These are phyloP conservation scores for Capronia epimyces DNA, from an alignment of 2,329 filamentous ascomycete species.

Conservation along the genomic window DNA sequence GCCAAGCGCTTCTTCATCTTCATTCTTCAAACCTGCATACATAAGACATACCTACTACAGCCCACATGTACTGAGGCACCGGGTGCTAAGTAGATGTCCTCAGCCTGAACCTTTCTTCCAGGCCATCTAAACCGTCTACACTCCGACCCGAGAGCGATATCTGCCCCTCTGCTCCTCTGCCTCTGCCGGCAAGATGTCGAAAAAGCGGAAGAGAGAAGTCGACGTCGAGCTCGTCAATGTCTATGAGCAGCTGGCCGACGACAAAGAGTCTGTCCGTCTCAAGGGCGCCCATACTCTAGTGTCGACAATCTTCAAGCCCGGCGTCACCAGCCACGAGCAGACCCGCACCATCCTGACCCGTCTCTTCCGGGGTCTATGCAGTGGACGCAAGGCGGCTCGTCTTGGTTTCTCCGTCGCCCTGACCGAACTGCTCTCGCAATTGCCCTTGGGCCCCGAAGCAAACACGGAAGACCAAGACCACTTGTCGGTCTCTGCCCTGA, in stretches of 20 bases:
- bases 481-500: slow-evolving; percentile 36
- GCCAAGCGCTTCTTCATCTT: too few species aligned
- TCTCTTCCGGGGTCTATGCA: slow-evolving; percentile 82
- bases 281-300: slow-evolving; percentile 43
- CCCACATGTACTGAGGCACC: too few species aligned
- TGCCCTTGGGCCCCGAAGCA: slow-evolving; percentile 48
- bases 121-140: too few species aligned
- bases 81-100: too few species aligned
- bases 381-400: slow-evolving; percentile 79
- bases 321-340: slow-evolving; percentile 38
- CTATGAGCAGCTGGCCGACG: slow-evolving; percentile 46
- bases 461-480: slow-evolving; percentile 36
- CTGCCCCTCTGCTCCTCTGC: too few species aligned
- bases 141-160: too few species aligned
- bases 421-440: slow-evolving; percentile 69
- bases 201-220: slow-evolving; percentile 31
- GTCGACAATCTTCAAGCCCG: slow-evolving; percentile 41
- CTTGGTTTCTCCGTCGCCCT: slow-evolving; percentile 85
- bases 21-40: too few species aligned
- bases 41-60: too few species aligned
- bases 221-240: slow-evolving; percentile 45
- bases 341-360: slow-evolving; percentile 48
- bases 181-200: slow-evolving; percentile 15
- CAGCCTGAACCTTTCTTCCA: background rate
- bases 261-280: slow-evolving; percentile 43